A percentile compares a stretch with the other conserved stretches of the same genome.
phyloP scores from a whole-genome alignment of 176 grass and related monocot species.

The Avena insularis region DNA sequence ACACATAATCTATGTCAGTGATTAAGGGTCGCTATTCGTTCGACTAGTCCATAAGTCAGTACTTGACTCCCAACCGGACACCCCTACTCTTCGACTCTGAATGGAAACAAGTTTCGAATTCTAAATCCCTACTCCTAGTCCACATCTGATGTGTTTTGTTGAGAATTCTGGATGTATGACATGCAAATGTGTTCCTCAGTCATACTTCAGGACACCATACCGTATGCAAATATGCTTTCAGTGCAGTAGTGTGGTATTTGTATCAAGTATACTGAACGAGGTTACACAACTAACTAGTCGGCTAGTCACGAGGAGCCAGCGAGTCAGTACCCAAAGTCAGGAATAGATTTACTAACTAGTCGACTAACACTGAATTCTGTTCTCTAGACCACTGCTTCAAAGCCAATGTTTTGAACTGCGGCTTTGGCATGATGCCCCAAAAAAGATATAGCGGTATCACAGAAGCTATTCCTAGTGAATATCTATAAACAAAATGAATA shows the following conservation, averaged over 20 bases:
- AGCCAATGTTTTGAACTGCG: not conserved
- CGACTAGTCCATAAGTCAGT: not conserved
- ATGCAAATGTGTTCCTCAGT: not conserved
- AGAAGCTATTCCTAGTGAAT: slow-evolving; percentile 12
- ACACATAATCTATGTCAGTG: not conserved
- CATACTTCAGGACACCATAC: not conserved
- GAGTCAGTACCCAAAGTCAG: not conserved
- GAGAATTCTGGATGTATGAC: not conserved
- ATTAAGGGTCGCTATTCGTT: not conserved
- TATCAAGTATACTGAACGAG: not conserved
- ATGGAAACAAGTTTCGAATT: not conserved
- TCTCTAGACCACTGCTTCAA: not conserved
- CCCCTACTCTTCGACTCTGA: not conserved
- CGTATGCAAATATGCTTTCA: not conserved
- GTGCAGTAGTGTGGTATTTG: not conserved
- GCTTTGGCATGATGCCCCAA: not conserved
- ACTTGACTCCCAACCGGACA: slow-evolving; percentile 4
- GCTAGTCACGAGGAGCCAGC: not conserved
- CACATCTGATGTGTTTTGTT: not conserved
- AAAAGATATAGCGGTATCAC: slow-evolving; percentile 12
- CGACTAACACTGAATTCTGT: not conserved
- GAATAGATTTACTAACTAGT: slow-evolving; percentile 1
- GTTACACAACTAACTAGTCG: not conserved
- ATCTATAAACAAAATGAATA: not conserved
- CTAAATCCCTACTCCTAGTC: not conserved